Percentiles rank a stretch among this genome's conserved stretches.
Conservation (phyloP, 1,284 basidiomycete species). For the Sanghuangporus baumii region DNA sequence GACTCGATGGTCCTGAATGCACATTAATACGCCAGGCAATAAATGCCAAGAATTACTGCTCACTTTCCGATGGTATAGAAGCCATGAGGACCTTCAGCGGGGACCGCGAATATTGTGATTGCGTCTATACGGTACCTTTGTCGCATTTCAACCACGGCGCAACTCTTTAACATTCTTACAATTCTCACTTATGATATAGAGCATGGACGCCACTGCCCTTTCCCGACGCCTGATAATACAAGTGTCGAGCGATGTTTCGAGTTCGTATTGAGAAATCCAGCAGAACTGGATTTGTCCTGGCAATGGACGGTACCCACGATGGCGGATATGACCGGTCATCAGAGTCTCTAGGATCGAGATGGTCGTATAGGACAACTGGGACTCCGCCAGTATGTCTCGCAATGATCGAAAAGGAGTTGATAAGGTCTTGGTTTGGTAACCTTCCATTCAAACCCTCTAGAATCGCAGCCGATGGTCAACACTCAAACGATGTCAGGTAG, state of each 20-base stretch:
- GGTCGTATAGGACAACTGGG: conserved; percentile 74
- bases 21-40: background rate
- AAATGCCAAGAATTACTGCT: conserved; percentile 19
- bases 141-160: conserved; percentile 4
- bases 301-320: conserved; percentile 39
- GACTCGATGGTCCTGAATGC: conserved; percentile 70
- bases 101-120: conserved; percentile 84
- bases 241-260: conserved; percentile 59
- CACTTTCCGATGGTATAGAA: conserved; percentile 89
- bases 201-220: conserved; percentile 74
- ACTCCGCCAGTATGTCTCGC: conserved; percentile 67
- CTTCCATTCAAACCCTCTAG: conserved; percentile 95
- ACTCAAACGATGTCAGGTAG: background rate
- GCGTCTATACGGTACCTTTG: conserved; percentile 89
- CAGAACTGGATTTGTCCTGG: conserved; percentile 40
- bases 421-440: conserved; percentile 91
- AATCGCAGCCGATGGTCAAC: background rate
- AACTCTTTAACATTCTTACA: background rate
- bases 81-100: conserved; percentile 89
- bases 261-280: conserved; percentile 52
- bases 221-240: conserved; percentile 65
- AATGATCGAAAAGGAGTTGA: conserved; percentile 80
- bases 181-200: conserved; percentile 64
- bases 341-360: conserved; percentile 48
- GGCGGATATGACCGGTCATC: conserved; percentile 30